These are phyloP conservation scores for Trichoderma cornu-damae DNA, from an alignment of 2,329 filamentous ascomycete genomes.

Conservation along the genomic window DNA sequence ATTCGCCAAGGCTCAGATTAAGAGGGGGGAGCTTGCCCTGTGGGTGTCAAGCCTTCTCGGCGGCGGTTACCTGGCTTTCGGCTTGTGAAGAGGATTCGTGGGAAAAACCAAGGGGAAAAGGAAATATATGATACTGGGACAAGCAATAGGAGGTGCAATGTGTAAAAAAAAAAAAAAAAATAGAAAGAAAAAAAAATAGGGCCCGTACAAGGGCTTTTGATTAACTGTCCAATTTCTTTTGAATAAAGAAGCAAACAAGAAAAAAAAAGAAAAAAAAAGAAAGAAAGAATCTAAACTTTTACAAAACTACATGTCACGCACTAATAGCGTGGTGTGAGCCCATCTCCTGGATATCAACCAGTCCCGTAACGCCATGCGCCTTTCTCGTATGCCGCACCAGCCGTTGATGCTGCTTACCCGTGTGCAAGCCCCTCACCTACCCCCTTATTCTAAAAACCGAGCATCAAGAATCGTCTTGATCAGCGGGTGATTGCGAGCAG, in stretches of 20 bases:
- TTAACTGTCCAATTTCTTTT: slow-evolving; percentile 11
- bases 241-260: too few relatives aligned
- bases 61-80: slow-evolving; percentile 44
- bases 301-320: not conserved
- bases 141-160: slow-evolving; percentile 1
- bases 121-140: not conserved
- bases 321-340: not conserved
- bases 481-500: slow-evolving; percentile 43
- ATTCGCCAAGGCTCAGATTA: slow-evolving; percentile 45
- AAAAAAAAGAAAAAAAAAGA: not conserved
- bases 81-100: slow-evolving; percentile 35
- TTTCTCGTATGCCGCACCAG: slow-evolving; percentile 4
- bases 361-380: slow-evolving; percentile 28
- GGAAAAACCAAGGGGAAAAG: not conserved
- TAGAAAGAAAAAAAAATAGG: slow-evolving; percentile 16
- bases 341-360: slow-evolving; percentile 16
- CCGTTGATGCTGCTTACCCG: not conserved
- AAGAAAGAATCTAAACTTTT: not conserved
- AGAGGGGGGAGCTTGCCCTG: slow-evolving; percentile 43
- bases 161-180: slow-evolving; percentile 18
- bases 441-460: slow-evolving; percentile 43
- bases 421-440: too few relatives aligned
- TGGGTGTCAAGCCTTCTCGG: slow-evolving; percentile 44
- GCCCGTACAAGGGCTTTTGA: not conserved
- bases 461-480: slow-evolving; percentile 51